Base-by-base conservation (phyloP, 1,284 basidiomycete genomes). In the Cryptococcus maquisensis region DNA sequence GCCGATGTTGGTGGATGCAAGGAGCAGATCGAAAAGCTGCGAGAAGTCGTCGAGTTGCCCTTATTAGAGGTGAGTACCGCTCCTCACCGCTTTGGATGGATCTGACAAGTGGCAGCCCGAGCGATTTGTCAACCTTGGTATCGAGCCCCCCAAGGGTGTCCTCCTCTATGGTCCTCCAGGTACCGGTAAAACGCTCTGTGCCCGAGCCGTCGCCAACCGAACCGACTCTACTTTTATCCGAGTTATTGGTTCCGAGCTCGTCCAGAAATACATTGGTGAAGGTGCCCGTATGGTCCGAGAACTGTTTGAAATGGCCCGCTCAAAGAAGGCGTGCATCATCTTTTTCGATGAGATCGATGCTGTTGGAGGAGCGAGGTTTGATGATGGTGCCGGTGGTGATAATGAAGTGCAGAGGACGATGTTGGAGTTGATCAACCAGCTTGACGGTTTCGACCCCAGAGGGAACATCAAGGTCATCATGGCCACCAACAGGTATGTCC, bases 401-500 rank as follows among this genome's bases (percentile, higher is more conserved):
- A 98, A 99, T 69, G 96, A 99, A 72, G 96, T 99, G 38, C 96
- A 99, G 78, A 80, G 96, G 72, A 98, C 95, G n/a, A 98, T 98
- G 95, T 80, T 99, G 78, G 96, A 99, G 78, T 79, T 98, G 66
- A 98, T 98, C 74, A 98, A 98, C 76, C 96, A 99, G 77, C 79
- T 99, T 64, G 95, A 99, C 70, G 96, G 96, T 46, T 99, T 99
- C 78, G 96, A 98, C 75, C 88, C 95, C 1, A 80, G 96, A 79
- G 96, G 96, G 18, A 98, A 98, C 74, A 98, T 99, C 79, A 99
- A 99, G 78, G 95, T 99, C 39, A 82, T 98, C 52, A 99, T 99
- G 96, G 96, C 96, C 36, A 98, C 96, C 10, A 98, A 99, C 80
- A 81, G 89, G 88, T 87, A 53, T 58, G 81, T 74, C 16, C 5